These are phyloP conservation scores for Lachnellula occidentalis DNA, from an alignment of 2,329 filamentous ascomycete species.

Conservation along the genomic window DNA sequence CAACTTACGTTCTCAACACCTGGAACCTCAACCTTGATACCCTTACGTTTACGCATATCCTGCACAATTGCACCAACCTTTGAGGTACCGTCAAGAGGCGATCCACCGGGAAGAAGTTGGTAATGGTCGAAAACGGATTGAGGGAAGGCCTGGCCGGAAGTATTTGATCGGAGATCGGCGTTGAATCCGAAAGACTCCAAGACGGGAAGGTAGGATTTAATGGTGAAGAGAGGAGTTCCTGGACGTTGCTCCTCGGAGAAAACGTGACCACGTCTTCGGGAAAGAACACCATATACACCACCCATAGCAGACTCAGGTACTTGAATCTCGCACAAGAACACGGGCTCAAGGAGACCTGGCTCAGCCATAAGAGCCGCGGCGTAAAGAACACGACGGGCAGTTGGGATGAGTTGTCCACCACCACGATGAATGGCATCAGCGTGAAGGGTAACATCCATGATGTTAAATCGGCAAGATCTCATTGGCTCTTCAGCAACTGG, in stretches of 20 bases:
- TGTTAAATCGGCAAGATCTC: constrained; percentile 96
- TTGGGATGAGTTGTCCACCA: constrained; percentile 98
- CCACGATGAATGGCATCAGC: constrained; percentile 99
- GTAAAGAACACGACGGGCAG: constrained; percentile 94
- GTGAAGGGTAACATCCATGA: constrained; percentile 98
- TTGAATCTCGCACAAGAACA: constrained; percentile 99
- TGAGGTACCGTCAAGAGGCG: constrained; percentile 74
- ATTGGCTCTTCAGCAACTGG: constrained; percentile 97
- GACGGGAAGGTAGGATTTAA: constrained; percentile 96
- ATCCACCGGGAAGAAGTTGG: constrained; percentile 92
- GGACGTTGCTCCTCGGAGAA: constrained; percentile 97
- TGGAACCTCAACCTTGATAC: constrained; percentile 94
- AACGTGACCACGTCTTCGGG: constrained; percentile 96
- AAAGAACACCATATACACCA: constrained; percentile 99
- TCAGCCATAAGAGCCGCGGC: constrained; percentile 86
- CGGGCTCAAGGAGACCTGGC: constrained; percentile 88
- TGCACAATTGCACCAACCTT: constrained; percentile 80
- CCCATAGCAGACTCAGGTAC: constrained; percentile 98
- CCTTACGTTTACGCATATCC: constrained; percentile 98
- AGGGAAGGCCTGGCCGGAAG: constrained; percentile 97
- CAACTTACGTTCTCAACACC: constrained; percentile 89
- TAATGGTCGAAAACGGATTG: constrained; percentile 99
- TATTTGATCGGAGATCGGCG: constrained; percentile 87
- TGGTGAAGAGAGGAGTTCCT: constrained; percentile 97
- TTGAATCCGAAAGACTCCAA: constrained; percentile 99